Evolutionary conservation across 1,284 basidiomycete species (phyloP).

Genomic region (Pseudomicrostroma phylloplanum): DNA sequence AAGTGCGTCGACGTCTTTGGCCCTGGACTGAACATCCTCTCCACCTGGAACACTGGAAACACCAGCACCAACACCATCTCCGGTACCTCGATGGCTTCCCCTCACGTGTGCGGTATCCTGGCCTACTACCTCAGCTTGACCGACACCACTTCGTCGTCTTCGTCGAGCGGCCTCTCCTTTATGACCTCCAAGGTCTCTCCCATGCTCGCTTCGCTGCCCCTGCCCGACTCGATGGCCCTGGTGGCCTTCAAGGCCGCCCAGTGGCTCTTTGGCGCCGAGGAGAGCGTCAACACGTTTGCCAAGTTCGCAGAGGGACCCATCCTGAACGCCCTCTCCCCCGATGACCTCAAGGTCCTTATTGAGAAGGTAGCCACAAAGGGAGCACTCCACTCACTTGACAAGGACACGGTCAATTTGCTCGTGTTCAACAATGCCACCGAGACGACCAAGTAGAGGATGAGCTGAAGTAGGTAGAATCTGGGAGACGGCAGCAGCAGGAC

Average conservation of each 20-base stretch:
- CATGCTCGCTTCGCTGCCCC: constrained; percentile 8
- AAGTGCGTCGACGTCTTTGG: constrained; percentile 75
- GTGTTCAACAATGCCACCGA: constrained; percentile 50
- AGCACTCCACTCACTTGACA: constrained; percentile 53
- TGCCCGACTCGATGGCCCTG: constrained; percentile 20
- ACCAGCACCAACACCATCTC: constrained; percentile 65
- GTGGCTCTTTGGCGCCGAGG: constrained; percentile 23
- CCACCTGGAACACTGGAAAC: constrained; percentile 52
- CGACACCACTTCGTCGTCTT: constrained; percentile 35
- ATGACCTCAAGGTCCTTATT: constrained; percentile 69
- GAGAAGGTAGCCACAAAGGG: constrained; percentile 60
- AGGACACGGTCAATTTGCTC: constrained; percentile 44
- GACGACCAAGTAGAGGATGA: constrained; percentile 6
- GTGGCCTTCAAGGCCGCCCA: constrained; percentile 28
- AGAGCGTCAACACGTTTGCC: constrained; percentile 20
- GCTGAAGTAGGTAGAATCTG: not conserved
- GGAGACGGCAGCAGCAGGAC: not conserved
- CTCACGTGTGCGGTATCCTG: constrained; percentile 54
- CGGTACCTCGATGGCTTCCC: constrained; percentile 60
- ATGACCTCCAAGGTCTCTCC: not conserved
- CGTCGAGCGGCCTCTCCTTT: constrained; percentile 2
- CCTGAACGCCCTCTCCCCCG: constrained; percentile 57
- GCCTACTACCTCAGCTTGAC: constrained; percentile 62
- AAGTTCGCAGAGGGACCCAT: constrained; percentile 33
- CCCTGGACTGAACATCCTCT: constrained; percentile 69